Evolutionary conservation across 148 eudicot species (phyloP).

Genomic region (Silene latifolia): DNA sequence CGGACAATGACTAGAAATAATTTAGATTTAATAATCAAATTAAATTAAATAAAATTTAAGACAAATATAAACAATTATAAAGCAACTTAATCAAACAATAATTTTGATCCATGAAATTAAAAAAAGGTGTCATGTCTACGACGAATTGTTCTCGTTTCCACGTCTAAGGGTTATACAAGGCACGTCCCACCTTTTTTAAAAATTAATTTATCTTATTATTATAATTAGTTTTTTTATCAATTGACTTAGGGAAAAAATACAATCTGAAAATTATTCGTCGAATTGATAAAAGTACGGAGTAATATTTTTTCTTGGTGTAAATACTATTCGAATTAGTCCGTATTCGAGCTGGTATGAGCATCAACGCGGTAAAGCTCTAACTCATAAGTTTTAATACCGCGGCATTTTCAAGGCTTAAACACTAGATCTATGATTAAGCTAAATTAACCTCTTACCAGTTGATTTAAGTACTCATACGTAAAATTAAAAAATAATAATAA

Average conservation of each 20-base stretch:
- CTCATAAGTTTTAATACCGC: no score
- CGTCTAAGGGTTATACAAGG: conserved; percentile 18
- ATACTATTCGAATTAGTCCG: no score
- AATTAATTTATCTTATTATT: background rate
- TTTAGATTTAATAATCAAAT: background rate
- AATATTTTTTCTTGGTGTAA: no score
- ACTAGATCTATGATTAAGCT: no score
- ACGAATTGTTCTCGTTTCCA: conserved; percentile 33
- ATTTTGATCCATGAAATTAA: background rate
- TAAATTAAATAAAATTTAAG: background rate
- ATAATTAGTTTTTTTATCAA: background rate
- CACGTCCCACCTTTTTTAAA: conserved; percentile 23
- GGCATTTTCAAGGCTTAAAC: no score
- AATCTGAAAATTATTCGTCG: background rate
- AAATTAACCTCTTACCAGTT: no score
- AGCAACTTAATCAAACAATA: conserved; percentile 4
- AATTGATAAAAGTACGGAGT: no score
- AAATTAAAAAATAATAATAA: no score
- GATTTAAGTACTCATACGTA: no score
- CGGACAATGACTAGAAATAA: conserved; percentile 29
- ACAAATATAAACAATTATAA: background rate
- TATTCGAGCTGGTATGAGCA: no score
- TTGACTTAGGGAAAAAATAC: background rate
- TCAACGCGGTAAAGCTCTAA: no score
- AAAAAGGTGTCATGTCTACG: conserved; percentile 26